A percentile compares a stretch with the other conserved stretches of the same genome.
Conservation (phyloP, 768 basidiomycete species). For the Boletus huronensis region DNA sequence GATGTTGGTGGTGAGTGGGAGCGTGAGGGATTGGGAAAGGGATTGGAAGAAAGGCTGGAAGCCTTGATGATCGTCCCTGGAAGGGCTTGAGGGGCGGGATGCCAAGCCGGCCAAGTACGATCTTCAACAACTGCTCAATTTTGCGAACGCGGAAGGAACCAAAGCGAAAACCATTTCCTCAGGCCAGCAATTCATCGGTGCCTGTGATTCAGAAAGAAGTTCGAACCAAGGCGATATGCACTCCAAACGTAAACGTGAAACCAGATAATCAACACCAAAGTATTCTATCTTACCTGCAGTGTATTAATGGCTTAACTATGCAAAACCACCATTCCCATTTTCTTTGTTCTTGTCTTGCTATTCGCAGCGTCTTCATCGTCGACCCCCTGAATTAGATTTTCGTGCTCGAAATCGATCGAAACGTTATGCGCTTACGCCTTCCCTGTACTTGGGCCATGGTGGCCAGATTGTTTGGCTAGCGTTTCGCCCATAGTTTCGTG, state of each 20-base stretch:
- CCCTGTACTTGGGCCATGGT: background rate
- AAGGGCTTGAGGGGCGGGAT: conserved; percentile 16
- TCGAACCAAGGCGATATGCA: background rate
- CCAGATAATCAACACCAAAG: conserved; percentile 18
- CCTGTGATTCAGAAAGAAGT: conserved; percentile 1
- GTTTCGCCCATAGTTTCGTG: background rate
- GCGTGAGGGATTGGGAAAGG: conserved; percentile 75
- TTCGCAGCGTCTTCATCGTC: background rate
- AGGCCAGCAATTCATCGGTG: background rate
- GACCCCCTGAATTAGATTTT: background rate
- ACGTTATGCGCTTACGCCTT: background rate
- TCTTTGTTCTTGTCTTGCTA: background rate
- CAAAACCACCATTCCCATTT: conserved; percentile 6
- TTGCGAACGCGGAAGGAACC: background rate
- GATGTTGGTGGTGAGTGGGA: conserved; percentile 86
- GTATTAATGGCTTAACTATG: conserved; percentile 28
- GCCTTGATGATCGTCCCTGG: conserved; percentile 39
- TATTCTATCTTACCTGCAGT: conserved; percentile 25
- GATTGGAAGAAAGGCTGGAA: conserved; percentile 81
- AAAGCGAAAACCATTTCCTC: background rate
- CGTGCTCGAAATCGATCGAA: conserved; percentile 10
- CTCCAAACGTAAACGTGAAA: conserved; percentile 5
- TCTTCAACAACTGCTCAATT: background rate
- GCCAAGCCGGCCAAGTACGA: background rate
- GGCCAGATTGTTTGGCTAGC: background rate